phyloP scores from a whole-genome alignment of 1,139 yeast species.

The Taphrina wiesneri region DNA sequence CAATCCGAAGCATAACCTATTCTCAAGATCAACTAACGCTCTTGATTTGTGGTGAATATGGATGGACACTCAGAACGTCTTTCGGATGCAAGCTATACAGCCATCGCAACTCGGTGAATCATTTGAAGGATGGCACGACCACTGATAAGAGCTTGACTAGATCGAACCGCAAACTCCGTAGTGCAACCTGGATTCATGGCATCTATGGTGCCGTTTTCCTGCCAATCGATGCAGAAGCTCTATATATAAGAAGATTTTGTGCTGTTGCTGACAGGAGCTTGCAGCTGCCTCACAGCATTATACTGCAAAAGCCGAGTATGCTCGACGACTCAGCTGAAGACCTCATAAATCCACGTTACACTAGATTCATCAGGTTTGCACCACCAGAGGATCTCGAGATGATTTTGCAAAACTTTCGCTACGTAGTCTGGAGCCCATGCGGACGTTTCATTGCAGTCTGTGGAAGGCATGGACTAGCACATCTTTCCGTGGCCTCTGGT shows the following conservation, averaged over 20 bases:
- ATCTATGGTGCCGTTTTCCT: neutral
- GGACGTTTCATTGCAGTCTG: conserved; percentile 52
- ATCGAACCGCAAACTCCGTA: neutral
- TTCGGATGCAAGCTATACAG: neutral
- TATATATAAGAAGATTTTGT: neutral
- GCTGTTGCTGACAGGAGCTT: neutral
- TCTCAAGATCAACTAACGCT: neutral
- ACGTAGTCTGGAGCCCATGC: conserved; percentile 47
- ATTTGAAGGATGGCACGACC: neutral
- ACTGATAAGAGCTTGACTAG: neutral
- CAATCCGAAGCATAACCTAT: neutral
- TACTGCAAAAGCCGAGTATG: neutral
- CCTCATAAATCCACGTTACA: neutral
- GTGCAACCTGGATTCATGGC: conserved; percentile 1
- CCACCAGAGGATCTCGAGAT: neutral
- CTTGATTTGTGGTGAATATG: conserved; percentile 9
- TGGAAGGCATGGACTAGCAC: conserved; percentile 50
- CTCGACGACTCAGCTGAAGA: neutral
- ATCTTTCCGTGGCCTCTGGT: conserved; percentile 47
- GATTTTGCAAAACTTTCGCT: conserved; percentile 40
- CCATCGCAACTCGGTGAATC: neutral
- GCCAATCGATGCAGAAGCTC: neutral
- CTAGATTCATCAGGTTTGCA: neutral
- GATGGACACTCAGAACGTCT: neutral
- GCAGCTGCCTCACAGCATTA: neutral